Percentiles rank a stretch among this genome's conserved stretches.
Conservation (phyloP, 768 basidiomycete species). For the Lentinus tigrinus region DNA sequence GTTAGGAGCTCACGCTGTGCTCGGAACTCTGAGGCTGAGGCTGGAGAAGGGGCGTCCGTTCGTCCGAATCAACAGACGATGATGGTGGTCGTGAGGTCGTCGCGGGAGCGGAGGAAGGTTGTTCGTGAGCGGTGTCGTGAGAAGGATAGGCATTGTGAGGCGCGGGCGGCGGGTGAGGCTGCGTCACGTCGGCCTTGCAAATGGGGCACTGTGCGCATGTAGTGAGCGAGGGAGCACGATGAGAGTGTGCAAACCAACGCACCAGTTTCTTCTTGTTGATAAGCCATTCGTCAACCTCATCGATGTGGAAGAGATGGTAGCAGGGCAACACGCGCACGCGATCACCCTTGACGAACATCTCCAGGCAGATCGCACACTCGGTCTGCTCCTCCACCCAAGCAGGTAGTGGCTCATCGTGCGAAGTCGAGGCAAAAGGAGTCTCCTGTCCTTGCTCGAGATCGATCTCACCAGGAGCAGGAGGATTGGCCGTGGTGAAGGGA, state of each 20-base stretch:
- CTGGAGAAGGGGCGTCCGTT: slow-evolving; percentile 8
- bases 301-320: slow-evolving; percentile 91
- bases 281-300: slow-evolving; percentile 91
- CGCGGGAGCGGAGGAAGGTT: background rate
- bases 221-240: slow-evolving; percentile 2
- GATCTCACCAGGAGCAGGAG: slow-evolving; percentile 14
- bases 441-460: slow-evolving; percentile 23
- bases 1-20: background rate
- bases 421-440: slow-evolving; percentile 18
- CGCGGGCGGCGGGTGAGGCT: slow-evolving; percentile 22
- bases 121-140: background rate
- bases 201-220: slow-evolving; percentile 68
- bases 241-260: slow-evolving; percentile 30
- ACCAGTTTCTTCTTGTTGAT: slow-evolving; percentile 92
- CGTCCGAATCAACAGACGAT: background rate
- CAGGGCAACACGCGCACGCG: slow-evolving; percentile 90
- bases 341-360: slow-evolving; percentile 83
- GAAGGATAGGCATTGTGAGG: background rate
- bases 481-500: slow-evolving; percentile 4
- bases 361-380: slow-evolving; percentile 94
- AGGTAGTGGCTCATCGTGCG: slow-evolving; percentile 36
- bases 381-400: slow-evolving; percentile 80
- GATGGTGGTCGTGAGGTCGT: background rate
- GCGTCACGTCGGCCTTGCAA: slow-evolving; percentile 91
- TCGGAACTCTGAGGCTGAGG: background rate